These are phyloP conservation scores for Bolboschoenoplectus hybrid DNA, from an alignment of 202 grass and related monocot species.

Conservation along the genomic window DNA sequence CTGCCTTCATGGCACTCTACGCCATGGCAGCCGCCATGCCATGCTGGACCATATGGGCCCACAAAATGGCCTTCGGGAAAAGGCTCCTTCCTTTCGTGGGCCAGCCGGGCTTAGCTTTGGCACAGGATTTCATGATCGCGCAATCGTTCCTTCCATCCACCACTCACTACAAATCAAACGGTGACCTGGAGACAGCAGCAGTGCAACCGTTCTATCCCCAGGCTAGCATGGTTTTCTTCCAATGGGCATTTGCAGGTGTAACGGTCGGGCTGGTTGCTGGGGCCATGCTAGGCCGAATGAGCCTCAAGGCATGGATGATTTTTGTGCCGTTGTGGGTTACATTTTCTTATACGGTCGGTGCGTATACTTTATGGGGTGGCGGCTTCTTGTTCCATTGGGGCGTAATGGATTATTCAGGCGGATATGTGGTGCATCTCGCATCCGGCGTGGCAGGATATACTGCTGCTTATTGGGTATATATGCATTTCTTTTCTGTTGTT, in stretches of 20 bases:
- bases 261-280: conserved; percentile 57
- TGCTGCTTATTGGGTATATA: conserved; percentile 67
- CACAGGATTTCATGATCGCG: conserved; percentile 48
- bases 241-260: conserved; percentile 66
- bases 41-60: conserved; percentile 65
- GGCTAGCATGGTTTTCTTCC: conserved; percentile 79
- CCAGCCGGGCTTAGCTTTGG: conserved; percentile 40
- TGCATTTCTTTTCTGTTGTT: conserved; percentile 1
- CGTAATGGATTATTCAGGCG: conserved; percentile 80
- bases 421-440: conserved; percentile 84
- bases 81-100: conserved; percentile 68
- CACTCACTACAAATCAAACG: conserved; percentile 11
- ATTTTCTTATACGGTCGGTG: conserved; percentile 74
- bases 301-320: conserved; percentile 73
- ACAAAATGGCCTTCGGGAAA: conserved; percentile 71
- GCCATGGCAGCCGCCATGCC: conserved; percentile 68
- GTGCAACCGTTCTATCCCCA: conserved; percentile 44
- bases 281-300: conserved; percentile 61
- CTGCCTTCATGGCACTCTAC: conserved; percentile 73
- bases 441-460: conserved; percentile 74
- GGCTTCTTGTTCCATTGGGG: conserved; percentile 82
- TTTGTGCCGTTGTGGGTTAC: conserved; percentile 66
- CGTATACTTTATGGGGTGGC: conserved; percentile 74
- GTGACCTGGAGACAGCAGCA: conserved; percentile 20
- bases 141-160: conserved; percentile 54